phyloP scores from a whole-genome alignment of 2,329 filamentous ascomycete species.

The Epichloe gansuensis region DNA sequence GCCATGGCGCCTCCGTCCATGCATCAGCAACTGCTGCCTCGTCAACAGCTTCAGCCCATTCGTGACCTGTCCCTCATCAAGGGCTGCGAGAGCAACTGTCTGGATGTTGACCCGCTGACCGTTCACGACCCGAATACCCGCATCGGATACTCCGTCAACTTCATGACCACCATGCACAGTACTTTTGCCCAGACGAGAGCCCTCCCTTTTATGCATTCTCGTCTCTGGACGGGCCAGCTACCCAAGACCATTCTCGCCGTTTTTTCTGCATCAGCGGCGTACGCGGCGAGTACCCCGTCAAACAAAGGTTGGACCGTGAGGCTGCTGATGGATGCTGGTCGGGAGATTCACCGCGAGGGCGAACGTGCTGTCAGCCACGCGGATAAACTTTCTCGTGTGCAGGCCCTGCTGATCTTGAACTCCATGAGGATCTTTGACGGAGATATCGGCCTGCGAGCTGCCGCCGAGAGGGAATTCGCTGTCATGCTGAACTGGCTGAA shows the following conservation, averaged over 20 bases:
- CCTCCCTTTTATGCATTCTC: constrained; percentile 30
- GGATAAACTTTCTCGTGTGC: constrained; percentile 30
- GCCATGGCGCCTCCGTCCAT: constrained; percentile 8
- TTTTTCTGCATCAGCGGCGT: constrained; percentile 27
- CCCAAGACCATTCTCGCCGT: constrained; percentile 27
- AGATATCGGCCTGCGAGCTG: constrained; percentile 25
- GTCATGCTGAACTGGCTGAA: constrained; percentile 24
- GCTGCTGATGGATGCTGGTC: constrained; percentile 24
- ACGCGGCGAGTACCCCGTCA: constrained; percentile 22
- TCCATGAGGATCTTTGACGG: constrained; percentile 31
- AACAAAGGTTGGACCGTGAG: constrained; percentile 28
- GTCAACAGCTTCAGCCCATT: constrained; percentile 12
- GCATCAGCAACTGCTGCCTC: constrained; percentile 3
- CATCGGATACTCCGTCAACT: constrained; percentile 22
- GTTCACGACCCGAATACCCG: constrained; percentile 24
- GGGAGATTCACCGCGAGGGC: constrained; percentile 23
- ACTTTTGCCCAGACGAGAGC: constrained; percentile 23
- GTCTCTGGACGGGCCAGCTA: constrained; percentile 26
- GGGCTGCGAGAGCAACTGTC: constrained; percentile 9
- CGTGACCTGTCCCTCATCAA: constrained; percentile 19
- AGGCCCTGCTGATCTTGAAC: constrained; percentile 29
- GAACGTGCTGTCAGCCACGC: constrained; percentile 17
- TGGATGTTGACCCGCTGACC: constrained; percentile 18
- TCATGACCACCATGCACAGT: constrained; percentile 20
- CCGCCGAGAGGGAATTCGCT: constrained; percentile 27